Evolutionary conservation across 2,329 filamentous ascomycete species (phyloP).

Genomic region (Lachnellula subtilissima): DNA sequence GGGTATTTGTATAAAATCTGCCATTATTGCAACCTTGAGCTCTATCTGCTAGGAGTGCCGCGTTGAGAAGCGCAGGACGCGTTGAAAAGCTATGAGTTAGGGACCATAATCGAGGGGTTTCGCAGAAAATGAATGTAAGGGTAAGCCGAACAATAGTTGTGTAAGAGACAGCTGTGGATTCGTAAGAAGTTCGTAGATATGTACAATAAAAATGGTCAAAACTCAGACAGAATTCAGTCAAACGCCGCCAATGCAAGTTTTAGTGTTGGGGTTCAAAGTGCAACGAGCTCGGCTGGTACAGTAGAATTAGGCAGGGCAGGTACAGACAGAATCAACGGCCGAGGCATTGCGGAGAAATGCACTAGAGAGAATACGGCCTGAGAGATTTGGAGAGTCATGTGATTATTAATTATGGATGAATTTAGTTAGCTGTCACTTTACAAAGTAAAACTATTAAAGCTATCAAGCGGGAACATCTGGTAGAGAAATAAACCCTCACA

Average conservation of each 20-base stretch:
- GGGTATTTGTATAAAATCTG: conserved; percentile 17
- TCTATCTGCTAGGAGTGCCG: conserved; percentile 1
- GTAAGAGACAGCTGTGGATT: neutral
- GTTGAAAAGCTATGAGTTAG: conserved; percentile 6
- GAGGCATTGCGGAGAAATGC: conserved; percentile 4
- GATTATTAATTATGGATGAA: neutral
- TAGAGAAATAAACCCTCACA: no score
- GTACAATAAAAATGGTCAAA: conserved; percentile 4
- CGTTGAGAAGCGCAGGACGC: conserved; percentile 17
- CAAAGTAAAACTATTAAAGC: no score
- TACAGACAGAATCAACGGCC: conserved; percentile 7
- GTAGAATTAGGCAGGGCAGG: no score
- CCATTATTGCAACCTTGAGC: conserved; percentile 10
- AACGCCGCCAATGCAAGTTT: conserved; percentile 8
- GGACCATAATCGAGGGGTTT: conserved; percentile 7
- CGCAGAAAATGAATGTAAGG: neutral
- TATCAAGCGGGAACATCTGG: no score
- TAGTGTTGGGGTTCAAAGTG: neutral
- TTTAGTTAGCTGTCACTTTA: no score
- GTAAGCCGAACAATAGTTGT: neutral
- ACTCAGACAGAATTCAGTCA: neutral
- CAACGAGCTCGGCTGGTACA: conserved; percentile 2
- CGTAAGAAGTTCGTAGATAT: neutral
- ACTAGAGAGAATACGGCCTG: neutral
- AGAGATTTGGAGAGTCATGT: neutral